Evolutionary conservation across 805 yeast species (phyloP).

Genomic region (Wickerhamomyces sydowiorum): DNA sequence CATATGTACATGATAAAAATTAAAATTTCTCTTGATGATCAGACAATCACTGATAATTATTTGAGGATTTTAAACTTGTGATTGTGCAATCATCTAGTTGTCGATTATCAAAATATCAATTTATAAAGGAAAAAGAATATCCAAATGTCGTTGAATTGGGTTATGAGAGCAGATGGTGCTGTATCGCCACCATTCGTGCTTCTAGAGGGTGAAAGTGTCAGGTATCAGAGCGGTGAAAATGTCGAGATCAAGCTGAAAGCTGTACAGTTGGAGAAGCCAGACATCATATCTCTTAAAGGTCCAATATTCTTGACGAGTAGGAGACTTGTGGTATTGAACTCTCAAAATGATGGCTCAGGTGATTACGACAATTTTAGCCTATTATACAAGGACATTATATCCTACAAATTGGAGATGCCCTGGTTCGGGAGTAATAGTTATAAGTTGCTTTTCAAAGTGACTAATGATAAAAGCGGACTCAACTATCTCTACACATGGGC

Average conservation of each 20-base stretch:
- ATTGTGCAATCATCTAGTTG: too few relatives aligned
- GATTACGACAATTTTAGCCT: conserved; percentile 31
- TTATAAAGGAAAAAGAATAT: neutral
- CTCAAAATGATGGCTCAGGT: neutral
- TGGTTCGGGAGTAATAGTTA: conserved; percentile 52
- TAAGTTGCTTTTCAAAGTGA: conserved; percentile 34
- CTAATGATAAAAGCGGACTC: conserved; percentile 27
- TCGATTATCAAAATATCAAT: neutral
- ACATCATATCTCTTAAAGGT: conserved; percentile 25
- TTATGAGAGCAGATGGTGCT: conserved; percentile 12
- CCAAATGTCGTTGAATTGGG: conserved; percentile 28
- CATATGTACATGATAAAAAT: neutral
- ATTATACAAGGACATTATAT: conserved; percentile 24
- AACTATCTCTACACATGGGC: conserved; percentile 32
- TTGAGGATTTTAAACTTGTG: too few relatives aligned
- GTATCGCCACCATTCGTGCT: conserved; percentile 18
- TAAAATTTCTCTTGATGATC: neutral
- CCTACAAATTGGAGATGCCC: conserved; percentile 38
- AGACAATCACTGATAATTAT: neutral
- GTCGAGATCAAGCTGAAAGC: conserved; percentile 12
- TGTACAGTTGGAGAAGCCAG: conserved; percentile 17
- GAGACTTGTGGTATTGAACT: conserved; percentile 32
- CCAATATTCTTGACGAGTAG: conserved; percentile 35
- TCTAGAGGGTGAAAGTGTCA: conserved; percentile 19
- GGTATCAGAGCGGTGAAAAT: conserved; percentile 12